Conservation (phyloP, 2,329 filamentous ascomycete species). For the Beauveria pseudobassiana region DNA sequence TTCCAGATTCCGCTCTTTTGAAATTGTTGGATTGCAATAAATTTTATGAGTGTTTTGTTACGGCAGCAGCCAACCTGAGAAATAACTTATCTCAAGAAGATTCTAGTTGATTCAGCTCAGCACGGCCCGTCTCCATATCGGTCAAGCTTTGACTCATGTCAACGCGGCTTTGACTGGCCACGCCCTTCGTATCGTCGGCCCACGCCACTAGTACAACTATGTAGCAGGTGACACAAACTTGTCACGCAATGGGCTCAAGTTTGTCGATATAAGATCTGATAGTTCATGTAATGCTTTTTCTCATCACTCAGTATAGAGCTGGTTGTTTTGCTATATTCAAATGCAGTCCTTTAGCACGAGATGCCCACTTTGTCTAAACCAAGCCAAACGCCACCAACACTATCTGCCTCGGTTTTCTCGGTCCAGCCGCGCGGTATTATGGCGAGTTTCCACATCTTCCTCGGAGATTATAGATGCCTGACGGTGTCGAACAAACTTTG, state of each 20-base stretch:
- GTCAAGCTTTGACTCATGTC: not conserved
- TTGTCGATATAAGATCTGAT: not conserved
- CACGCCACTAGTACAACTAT: not conserved
- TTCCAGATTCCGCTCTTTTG: not conserved
- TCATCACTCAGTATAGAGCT: not conserved
- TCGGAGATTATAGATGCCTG: constrained; percentile 18
- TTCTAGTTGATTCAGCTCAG: not conserved
- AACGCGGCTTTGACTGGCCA: not conserved
- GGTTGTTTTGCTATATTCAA: not conserved
- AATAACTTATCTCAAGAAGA: not conserved
- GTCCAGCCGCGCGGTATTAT: not conserved
- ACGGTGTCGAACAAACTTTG: constrained; percentile 42
- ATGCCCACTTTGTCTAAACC: no score
- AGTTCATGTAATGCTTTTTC: not conserved
- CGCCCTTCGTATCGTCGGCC: constrained; percentile 1
- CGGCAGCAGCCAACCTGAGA: not conserved
- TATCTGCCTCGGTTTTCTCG: not conserved
- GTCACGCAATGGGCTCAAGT: not conserved
- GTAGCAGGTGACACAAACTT: not conserved
- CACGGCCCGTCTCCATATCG: not conserved
- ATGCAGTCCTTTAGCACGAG: not conserved
- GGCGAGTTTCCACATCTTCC: not conserved
- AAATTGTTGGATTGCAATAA: not conserved
- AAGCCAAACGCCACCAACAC: no score
- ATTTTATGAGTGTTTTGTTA: not conserved